Base-by-base conservation (phyloP, 2,329 filamentous ascomycete genomes). In the Alternaria ventricosa region DNA sequence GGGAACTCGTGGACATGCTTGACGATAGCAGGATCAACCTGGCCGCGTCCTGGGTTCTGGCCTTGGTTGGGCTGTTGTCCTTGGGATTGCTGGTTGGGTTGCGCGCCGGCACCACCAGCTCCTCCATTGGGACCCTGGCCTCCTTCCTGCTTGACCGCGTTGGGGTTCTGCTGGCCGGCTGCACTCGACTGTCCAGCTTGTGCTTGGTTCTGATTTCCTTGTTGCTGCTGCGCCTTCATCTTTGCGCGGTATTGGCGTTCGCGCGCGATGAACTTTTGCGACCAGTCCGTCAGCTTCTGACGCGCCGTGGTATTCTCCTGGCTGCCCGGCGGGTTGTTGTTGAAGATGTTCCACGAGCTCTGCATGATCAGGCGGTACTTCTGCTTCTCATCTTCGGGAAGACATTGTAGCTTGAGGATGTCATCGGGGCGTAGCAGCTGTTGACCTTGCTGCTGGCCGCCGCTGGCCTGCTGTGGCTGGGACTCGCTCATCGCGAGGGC, bases 291-390 rank as follows among this genome's bases (percentile, higher is more conserved):
- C 20, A 89, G 81, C 66, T 85, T 86, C 27, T 81, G 77, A 55
- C 85, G 83, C 12, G 84, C 86, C 45, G 79, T 78, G 60, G 82
- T 81, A 68, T 87, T 84, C 62, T 87, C 84, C 2, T 80, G 73
- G 55, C 81, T 85, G 57, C 84, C 83, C 33, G 80, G 78, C 12
- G 85, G 81, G 44, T 82, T 82, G 45, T 73, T 82, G 63, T 87
- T 84, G 55, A 87, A 79, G 30, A 82, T 76, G 28, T 83, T 82
- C 87, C 87, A 89, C 54, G 87, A 81, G 64, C 81, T 84, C 60
- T 83, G 81, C 65, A 89, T 83, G 20, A 85, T 80, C 53, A 82
- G 78, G 61, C 84, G 85, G 71, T 88, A 88, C 67, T 86, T 84
- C 47, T 82, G 77, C 78, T 88, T 89, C 69, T 86, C 83, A 53